Evolutionary conservation across 2,329 filamentous ascomycete species (phyloP).

Genomic region (Aureobasidium sp.): DNA sequence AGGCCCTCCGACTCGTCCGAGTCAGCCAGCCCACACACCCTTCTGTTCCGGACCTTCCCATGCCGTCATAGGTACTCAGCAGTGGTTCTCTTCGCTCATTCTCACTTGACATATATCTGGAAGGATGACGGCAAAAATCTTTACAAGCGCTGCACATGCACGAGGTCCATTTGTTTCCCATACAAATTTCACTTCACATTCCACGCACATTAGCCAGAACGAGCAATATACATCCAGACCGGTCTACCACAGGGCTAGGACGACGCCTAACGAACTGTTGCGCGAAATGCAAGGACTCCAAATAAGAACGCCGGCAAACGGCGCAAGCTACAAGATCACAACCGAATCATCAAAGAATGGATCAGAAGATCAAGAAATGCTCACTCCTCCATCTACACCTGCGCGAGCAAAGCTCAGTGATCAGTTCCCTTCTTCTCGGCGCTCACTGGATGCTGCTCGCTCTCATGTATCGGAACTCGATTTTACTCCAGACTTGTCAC

Average conservation of each 20-base stretch:
- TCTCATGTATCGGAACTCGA: neutral
- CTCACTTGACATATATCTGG: neutral
- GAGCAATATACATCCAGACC: slow-evolving; percentile 5
- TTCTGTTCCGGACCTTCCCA: slow-evolving; percentile 4
- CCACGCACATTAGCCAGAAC: neutral
- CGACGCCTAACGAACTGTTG: neutral
- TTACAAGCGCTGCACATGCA: slow-evolving; percentile 1
- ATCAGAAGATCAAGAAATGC: slow-evolving; percentile 1
- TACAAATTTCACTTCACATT: slow-evolving; percentile 7
- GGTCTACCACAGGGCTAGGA: neutral
- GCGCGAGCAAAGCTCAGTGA: neutral
- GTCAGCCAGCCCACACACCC: slow-evolving; percentile 10
- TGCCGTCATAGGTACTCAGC: slow-evolving; percentile 11
- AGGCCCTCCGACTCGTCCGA: neutral
- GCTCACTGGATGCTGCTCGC: slow-evolving; percentile 2
- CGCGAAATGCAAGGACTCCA: slow-evolving; percentile 12
- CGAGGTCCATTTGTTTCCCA: neutral
- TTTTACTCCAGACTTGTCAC: slow-evolving; percentile 15
- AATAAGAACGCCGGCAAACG: neutral
- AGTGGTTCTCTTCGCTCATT: neutral
- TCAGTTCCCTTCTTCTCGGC: neutral
- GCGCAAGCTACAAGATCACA: neutral
- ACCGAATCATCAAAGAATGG: neutral
- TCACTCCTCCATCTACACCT: slow-evolving; percentile 12
- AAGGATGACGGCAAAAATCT: neutral